Percentiles rank a stretch among this genome's conserved stretches.
phyloP scores from a whole-genome alignment of 1,284 basidiomycete genomes.

The Leccinum subrobustum region DNA sequence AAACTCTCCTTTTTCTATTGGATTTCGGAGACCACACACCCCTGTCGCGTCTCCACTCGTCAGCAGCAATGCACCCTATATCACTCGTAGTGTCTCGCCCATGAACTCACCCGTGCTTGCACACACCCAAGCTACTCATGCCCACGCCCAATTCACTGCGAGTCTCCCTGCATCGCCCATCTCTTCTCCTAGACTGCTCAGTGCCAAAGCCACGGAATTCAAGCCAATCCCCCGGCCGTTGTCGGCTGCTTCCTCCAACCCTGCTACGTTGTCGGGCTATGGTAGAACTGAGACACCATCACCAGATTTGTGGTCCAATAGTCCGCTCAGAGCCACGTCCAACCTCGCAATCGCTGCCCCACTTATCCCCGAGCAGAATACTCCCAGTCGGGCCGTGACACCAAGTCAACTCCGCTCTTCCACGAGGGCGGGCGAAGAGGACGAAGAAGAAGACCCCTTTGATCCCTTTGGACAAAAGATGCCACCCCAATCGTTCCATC shows the following conservation, averaged over 20 bases:
- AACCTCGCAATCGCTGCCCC: slow-evolving; percentile 89
- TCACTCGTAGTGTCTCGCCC: slow-evolving; percentile 60
- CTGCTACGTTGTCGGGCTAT: slow-evolving; percentile 51
- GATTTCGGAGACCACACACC: slow-evolving; percentile 76
- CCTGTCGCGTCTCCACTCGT: slow-evolving; percentile 72
- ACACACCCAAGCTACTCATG: slow-evolving; percentile 49
- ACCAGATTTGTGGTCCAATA: slow-evolving; percentile 80
- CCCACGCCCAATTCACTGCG: slow-evolving; percentile 60
- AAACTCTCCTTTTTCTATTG: slow-evolving; percentile 63
- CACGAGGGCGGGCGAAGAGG: slow-evolving; percentile 52
- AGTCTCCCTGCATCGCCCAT: slow-evolving; percentile 66
- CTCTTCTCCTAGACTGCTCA: slow-evolving; percentile 60
- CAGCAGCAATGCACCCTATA: slow-evolving; percentile 52
- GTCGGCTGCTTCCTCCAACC: slow-evolving; percentile 67
- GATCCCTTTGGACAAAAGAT: slow-evolving; percentile 63
- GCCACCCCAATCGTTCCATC: slow-evolving; percentile 55
- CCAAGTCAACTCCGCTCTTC: slow-evolving; percentile 58
- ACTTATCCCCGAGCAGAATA: slow-evolving; percentile 70
- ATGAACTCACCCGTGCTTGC: slow-evolving; percentile 67
- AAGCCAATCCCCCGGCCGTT: slow-evolving; percentile 71
- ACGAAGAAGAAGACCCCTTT: slow-evolving; percentile 72
- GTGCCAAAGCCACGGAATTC: slow-evolving; percentile 68
- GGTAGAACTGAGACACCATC: slow-evolving; percentile 69
- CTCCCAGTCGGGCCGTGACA: slow-evolving; percentile 44
- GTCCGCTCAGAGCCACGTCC: slow-evolving; percentile 68